Evolutionary conservation across 164 flowering plant species (phyloP), one percentile per base, ranked within the genome.

Genomic region (Magnolia changhungtana): DNA sequence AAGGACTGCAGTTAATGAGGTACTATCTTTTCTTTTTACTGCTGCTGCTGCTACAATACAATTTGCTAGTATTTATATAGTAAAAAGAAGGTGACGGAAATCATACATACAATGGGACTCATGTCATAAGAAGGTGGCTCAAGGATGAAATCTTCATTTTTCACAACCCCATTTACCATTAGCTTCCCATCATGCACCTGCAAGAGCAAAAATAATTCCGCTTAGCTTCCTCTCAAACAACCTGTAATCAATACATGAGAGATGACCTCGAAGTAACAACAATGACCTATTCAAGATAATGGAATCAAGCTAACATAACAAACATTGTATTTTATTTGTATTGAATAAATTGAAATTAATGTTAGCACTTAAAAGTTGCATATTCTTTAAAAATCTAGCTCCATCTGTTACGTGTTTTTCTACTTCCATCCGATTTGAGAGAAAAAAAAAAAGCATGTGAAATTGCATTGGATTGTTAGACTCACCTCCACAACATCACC

Each of bases 401-500:
- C 45, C 7, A 37, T 37, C 45, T 37, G 45, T 37, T 37, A 37
- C 0, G 45, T 5, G 7, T 4, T 37, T 37, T 37, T 37, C 45
- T 37, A 37, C 45, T 37, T 37, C 45, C 45, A 37, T 37, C 45
- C 0, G 45, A 37, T 37, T 3, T 37, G 45, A 37, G 7, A 37
- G 7, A 4, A 4, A 5, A 37, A 37, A 37, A 37, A 37, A 37
- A 16, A 55, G 4, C 61, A 11, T 11, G 18, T 55, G 61, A 55
- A 55, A 55, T 55, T 11, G 13, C 61, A 55, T 14, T 55, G 16
- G 8, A 16, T 16, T 68, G 45, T 16, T 65, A 14, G 23, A 63
- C 85, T 82, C 59, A 94, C 99, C 97, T 94, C 98, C 45, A 96
- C 98, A 82, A 84, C 67, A 78, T 94, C 98, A 72, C 99, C 98